These are phyloP conservation scores for Bromus sterilis DNA, from an alignment of 176 grass and related monocot species.

Conservation along the genomic window DNA sequence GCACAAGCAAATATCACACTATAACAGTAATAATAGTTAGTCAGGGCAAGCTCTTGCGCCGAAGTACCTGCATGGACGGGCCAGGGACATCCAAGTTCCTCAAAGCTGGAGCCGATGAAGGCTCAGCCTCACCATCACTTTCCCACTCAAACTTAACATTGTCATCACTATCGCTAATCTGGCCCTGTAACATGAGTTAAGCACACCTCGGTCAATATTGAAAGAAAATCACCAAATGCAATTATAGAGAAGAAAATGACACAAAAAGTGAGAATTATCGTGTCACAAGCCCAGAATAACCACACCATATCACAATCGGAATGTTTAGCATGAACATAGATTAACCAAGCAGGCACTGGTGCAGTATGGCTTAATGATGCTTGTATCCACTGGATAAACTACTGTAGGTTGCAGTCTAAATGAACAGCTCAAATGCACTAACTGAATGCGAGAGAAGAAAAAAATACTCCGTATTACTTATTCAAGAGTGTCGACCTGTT, in stretches of 20 bases:
- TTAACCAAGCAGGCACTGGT: background rate
- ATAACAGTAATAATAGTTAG: constrained; percentile 2
- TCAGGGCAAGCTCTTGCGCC: background rate
- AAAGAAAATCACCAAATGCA: background rate
- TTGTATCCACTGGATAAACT: background rate
- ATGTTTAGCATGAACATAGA: background rate
- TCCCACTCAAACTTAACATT: constrained; percentile 25
- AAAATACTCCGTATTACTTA: background rate
- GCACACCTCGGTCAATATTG: background rate
- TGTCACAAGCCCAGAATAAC: background rate
- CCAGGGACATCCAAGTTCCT: constrained; percentile 14
- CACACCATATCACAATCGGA: background rate
- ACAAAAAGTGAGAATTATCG: background rate
- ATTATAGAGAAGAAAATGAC: background rate
- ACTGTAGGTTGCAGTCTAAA: background rate
- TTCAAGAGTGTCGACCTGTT: background rate
- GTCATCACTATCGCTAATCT: constrained; percentile 30
- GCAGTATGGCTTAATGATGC: background rate
- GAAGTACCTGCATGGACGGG: background rate
- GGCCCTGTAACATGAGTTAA: constrained; percentile 28
- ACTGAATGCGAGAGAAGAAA: background rate
- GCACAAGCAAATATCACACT: constrained; percentile 19
- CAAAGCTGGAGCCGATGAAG: background rate
- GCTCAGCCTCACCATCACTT: constrained; percentile 5
- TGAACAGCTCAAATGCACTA: background rate